Conservation (phyloP, 2,329 filamentous ascomycete species). For the Ambrosiella xylebori region DNA sequence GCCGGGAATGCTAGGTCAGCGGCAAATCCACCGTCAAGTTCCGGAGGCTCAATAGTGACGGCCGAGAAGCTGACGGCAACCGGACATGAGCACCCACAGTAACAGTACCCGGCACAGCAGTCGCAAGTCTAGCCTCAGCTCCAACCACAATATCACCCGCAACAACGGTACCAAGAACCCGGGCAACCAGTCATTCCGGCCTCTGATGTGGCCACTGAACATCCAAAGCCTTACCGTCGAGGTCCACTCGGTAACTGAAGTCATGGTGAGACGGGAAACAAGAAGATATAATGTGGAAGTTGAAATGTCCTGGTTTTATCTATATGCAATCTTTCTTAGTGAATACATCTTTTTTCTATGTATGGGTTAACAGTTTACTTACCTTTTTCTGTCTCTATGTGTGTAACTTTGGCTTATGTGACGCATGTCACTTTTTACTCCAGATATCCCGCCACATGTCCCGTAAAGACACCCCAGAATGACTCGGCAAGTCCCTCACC, state of each 20-base stretch:
- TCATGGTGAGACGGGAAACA: background rate
- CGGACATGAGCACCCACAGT: background rate
- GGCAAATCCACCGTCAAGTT: no score
- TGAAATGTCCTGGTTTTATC: no score
- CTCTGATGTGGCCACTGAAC: no score
- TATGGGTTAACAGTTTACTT: background rate
- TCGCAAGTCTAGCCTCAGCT: background rate
- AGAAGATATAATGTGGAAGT: no score
- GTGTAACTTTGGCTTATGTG: background rate
- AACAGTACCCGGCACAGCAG: background rate
- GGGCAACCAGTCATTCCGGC: background rate
- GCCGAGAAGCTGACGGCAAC: background rate
- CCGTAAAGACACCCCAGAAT: conserved; percentile 64
- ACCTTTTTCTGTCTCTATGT: background rate
- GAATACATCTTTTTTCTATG: background rate
- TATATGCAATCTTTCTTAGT: no score
- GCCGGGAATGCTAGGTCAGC: no score
- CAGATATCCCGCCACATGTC: conserved; percentile 82
- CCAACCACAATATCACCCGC: background rate
- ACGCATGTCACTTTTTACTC: conserved; percentile 12
- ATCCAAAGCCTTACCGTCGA: background rate
- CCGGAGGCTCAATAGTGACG: no score
- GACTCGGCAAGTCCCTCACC: conserved; percentile 43
- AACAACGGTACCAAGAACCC: background rate
- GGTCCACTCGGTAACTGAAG: background rate